Evolutionary conservation across 2,329 filamentous ascomycete genomes (phyloP).

Genomic region (Talaromyces sp.): DNA sequence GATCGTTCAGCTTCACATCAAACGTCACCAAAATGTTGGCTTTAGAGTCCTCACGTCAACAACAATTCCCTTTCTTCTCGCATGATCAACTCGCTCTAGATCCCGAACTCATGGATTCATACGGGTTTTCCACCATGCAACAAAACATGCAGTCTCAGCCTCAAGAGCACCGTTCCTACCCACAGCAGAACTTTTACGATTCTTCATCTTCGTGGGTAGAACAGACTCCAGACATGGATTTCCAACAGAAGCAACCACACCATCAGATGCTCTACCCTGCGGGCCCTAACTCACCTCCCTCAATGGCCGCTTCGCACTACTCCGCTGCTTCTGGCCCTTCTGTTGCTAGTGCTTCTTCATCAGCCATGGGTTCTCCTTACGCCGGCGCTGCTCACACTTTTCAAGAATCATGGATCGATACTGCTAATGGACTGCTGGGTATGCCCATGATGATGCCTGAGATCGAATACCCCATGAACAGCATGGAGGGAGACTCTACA

Average conservation of each 20-base stretch:
- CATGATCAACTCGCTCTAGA: slow-evolving; percentile 31
- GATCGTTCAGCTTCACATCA: not conserved
- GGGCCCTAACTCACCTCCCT: slow-evolving; percentile 32
- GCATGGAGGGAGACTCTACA: slow-evolving; percentile 41
- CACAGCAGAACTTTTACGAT: slow-evolving; percentile 31
- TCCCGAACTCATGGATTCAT: slow-evolving; percentile 30
- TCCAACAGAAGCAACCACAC: slow-evolving; percentile 14
- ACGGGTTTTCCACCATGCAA: slow-evolving; percentile 29
- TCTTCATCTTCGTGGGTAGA: slow-evolving; percentile 26
- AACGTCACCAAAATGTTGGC: slow-evolving; percentile 28
- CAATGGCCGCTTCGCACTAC: slow-evolving; percentile 29
- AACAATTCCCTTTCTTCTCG: slow-evolving; percentile 30
- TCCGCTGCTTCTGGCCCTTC: slow-evolving; percentile 57
- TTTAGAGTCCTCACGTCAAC: slow-evolving; percentile 32
- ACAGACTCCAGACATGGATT: slow-evolving; percentile 26
- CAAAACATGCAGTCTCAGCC: slow-evolving; percentile 22
- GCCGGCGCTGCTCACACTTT: slow-evolving; percentile 58
- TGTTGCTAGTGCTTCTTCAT: slow-evolving; percentile 56
- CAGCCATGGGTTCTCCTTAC: slow-evolving; percentile 64
- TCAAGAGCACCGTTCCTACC: slow-evolving; percentile 21
- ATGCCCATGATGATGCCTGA: slow-evolving; percentile 59
- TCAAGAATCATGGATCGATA: slow-evolving; percentile 57
- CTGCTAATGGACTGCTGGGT: slow-evolving; percentile 50
- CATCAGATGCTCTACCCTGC: slow-evolving; percentile 25
- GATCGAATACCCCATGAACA: slow-evolving; percentile 49